Conservation (phyloP, 768 basidiomycete genomes). For the Agaricus blazei region DNA sequence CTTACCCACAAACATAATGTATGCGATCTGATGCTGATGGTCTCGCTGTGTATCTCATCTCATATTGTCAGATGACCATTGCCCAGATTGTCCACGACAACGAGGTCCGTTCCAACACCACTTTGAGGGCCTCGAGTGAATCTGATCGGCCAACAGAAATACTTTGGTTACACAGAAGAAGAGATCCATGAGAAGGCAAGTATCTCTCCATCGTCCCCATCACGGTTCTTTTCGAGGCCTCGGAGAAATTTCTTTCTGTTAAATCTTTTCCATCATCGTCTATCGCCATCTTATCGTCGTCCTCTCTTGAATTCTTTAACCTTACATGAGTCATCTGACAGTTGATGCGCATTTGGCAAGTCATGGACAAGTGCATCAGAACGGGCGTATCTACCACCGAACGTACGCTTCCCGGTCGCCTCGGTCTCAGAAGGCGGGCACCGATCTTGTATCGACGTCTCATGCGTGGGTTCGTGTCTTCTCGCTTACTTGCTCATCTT, state of each 20-base stretch:
- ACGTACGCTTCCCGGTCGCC: slow-evolving; percentile 78
- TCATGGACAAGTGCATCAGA: slow-evolving; percentile 91
- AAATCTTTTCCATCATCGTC: background rate
- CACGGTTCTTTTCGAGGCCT: background rate
- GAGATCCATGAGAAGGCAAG: slow-evolving; percentile 70
- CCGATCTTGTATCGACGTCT: slow-evolving; percentile 86
- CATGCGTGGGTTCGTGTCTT: slow-evolving; percentile 68
- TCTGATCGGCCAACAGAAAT: slow-evolving; percentile 27
- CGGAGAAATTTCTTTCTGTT: background rate
- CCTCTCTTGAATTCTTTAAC: background rate
- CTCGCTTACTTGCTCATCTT: slow-evolving; percentile 5
- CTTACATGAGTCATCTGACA: slow-evolving; percentile 12
- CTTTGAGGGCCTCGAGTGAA: background rate
- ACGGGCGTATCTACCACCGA: slow-evolving; percentile 80
- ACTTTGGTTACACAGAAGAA: slow-evolving; percentile 69
- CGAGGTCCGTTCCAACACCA: slow-evolving; percentile 38
- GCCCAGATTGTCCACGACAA: slow-evolving; percentile 94
- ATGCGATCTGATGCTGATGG: slow-evolving; percentile 3
- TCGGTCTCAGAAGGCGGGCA: slow-evolving; percentile 75
- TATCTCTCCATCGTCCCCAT: background rate
- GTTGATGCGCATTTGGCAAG: slow-evolving; percentile 78
- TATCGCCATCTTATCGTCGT: background rate
- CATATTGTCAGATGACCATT: slow-evolving; percentile 68
- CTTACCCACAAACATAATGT: slow-evolving; percentile 81
- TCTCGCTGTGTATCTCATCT: slow-evolving; percentile 5